Base-by-base conservation (phyloP, 176 grass and related monocot genomes). In the Aegilops speltoides region DNA sequence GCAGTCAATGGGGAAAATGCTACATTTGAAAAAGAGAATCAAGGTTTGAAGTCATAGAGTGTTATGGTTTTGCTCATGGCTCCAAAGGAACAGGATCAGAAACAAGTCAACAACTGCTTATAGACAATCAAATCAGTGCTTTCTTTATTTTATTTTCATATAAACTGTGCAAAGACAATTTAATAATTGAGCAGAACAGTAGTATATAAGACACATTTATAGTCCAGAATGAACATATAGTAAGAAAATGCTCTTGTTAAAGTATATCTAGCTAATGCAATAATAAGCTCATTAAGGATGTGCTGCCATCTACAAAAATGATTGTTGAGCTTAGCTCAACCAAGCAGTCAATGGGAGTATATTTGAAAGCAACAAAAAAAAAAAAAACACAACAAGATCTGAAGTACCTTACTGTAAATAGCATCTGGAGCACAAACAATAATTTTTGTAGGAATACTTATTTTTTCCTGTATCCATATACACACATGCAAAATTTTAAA, bases 41-140 rank as follows among this genome's bases (percentile, higher is more conserved):
- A 36, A 73, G 45, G 45, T 15, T 50, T 50, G 48, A 50, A 50
- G 48, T 88, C 32, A 4, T 86, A 95, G 33, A 95, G 86, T 78
- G 67, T 86, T 88, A 98, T 50, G 48, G 5, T 90, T 83, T 94
- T 91, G 10, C 25, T 38, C 4, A 25, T 62, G 63, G 46, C 84
- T 78, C 46, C 37, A 73, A 89, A 95, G 31, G 52, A 79, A 82
- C 82, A 92, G 17, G 81, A 74, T 83, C 89, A 89, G 82, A 82
- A 48, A 48, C 45, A 48, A 48, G 45, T 48, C 45, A 71, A 73
- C 15, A 68, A 67, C 93, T 93, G 88, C 59, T 54, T 29, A 84
- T 40, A 85, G 24, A 83, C 11, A 73, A 68, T 33, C 22, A 76
- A 88, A 80, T 7, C 19, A 67, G 76, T 65, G 64, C 31, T 77